Conservation (phyloP, 768 basidiomycete species). For the Tricholoma terreum region DNA sequence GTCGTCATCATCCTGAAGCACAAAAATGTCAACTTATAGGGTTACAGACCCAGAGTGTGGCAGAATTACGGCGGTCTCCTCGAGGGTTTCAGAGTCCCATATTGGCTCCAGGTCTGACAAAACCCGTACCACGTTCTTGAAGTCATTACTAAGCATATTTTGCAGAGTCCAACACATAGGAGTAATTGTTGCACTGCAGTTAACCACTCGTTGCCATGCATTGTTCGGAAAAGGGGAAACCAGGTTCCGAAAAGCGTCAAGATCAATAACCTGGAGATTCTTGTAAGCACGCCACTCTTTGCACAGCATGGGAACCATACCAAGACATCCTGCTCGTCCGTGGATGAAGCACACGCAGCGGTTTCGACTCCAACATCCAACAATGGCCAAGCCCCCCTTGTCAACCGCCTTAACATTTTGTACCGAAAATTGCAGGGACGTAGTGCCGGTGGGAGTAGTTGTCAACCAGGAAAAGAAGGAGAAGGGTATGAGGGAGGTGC, state of each 20-base stretch:
- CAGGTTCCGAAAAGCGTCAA: slow-evolving; percentile 23
- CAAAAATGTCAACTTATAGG: not conserved
- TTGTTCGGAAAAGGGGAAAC: slow-evolving; percentile 22
- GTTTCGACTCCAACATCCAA: slow-evolving; percentile 25
- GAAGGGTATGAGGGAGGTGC: not conserved
- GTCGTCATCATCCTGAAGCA: not conserved
- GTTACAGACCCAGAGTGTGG: not conserved
- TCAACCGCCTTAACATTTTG: slow-evolving; percentile 25
- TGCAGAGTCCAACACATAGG: slow-evolving; percentile 36
- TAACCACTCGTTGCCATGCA: slow-evolving; percentile 26
- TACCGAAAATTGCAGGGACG: not conserved
- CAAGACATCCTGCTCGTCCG: not conserved
- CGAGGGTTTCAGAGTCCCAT: slow-evolving; percentile 10
- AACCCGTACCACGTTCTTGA: slow-evolving; percentile 40
- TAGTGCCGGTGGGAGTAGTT: not conserved
- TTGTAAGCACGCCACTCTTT: not conserved
- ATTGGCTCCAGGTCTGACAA: slow-evolving; percentile 38
- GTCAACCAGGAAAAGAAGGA: not conserved
- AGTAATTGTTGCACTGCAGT: slow-evolving; percentile 26
- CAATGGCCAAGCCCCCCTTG: slow-evolving; percentile 16
- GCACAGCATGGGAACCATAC: not conserved
- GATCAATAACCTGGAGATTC: slow-evolving; percentile 24
- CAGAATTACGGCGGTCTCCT: slow-evolving; percentile 19
- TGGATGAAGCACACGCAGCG: slow-evolving; percentile 5
- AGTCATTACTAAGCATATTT: slow-evolving; percentile 33